Evolutionary conservation across 441 rosid genomes (phyloP).

Genomic region (Euphorbia corollata): DNA sequence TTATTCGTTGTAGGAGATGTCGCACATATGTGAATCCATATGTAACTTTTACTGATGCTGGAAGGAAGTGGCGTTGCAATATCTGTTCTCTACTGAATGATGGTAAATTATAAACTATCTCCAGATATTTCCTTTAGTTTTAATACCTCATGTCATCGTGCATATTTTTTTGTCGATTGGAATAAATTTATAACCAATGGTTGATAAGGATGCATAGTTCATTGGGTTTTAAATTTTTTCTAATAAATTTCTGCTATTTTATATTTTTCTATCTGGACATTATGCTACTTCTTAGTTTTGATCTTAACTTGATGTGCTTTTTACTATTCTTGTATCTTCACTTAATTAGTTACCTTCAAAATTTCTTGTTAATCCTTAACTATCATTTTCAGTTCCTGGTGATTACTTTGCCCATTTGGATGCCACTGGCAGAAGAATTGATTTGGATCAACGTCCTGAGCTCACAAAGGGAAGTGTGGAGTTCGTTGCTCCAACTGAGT

Average conservation of each 20-base stretch:
- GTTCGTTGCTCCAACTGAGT: slow-evolving; percentile 95
- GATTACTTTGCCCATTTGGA: slow-evolving; percentile 92
- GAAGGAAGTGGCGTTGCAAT: slow-evolving; percentile 99
- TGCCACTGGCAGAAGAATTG: slow-evolving; percentile 86
- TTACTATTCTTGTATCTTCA: neutral
- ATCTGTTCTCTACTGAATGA: slow-evolving; percentile 86
- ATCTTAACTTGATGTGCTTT: neutral
- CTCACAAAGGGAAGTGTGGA: slow-evolving; percentile 92
- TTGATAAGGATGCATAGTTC: neutral
- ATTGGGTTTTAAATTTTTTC: neutral
- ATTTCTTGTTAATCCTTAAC: slow-evolving; percentile 14
- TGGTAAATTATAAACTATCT: slow-evolving; percentile 38
- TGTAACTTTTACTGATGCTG: slow-evolving; percentile 85
- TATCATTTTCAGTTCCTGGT: slow-evolving; percentile 66
- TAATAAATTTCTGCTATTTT: neutral
- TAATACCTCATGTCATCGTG: too few species aligned
- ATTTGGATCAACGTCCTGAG: slow-evolving; percentile 93
- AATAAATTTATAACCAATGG: neutral
- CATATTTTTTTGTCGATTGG: neutral
- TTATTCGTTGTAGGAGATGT: slow-evolving; percentile 95
- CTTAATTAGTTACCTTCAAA: neutral
- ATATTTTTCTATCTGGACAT: neutral
- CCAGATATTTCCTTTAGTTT: neutral
- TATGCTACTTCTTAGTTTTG: neutral
- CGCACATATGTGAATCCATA: slow-evolving; percentile 96